A percentile compares a stretch with the other conserved stretches of the same genome.
Conservation (phyloP, 192 early-diverging fungal genomes). For the Mortierella alpina region DNA sequence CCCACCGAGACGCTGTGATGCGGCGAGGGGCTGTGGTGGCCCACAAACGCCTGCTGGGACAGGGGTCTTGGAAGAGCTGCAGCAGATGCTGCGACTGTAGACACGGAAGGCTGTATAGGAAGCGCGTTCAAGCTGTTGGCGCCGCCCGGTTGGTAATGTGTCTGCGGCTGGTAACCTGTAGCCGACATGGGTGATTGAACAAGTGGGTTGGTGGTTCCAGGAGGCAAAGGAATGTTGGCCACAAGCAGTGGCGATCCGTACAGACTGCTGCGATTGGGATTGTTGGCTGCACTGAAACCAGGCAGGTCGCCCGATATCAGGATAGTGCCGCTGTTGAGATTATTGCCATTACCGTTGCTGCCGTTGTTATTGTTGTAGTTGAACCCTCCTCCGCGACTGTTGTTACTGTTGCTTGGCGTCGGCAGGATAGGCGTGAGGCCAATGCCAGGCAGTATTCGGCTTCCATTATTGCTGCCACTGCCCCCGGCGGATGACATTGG, state of each 20-base stretch:
- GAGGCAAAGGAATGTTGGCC: constrained; percentile 36
- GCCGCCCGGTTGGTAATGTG: constrained; percentile 24
- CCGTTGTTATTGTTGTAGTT: neutral
- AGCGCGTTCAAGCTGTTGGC: neutral
- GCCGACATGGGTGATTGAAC: constrained; percentile 14
- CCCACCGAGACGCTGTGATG: neutral
- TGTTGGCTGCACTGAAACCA: no score
- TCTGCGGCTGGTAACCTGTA: constrained; percentile 25
- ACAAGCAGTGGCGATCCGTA: constrained; percentile 35
- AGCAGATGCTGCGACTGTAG: neutral
- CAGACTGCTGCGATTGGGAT: constrained; percentile 24
- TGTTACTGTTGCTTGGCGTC: neutral
- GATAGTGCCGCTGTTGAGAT: no score
- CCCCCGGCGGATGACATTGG: neutral
- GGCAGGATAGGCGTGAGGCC: constrained; percentile 14
- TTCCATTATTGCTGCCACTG: neutral
- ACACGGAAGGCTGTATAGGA: no score
- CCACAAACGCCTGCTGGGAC: constrained; percentile 26
- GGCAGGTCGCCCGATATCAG: no score
- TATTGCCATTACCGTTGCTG: no score
- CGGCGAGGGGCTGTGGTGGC: no score
- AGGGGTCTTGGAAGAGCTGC: constrained; percentile 6
- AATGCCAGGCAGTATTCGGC: constrained; percentile 19
- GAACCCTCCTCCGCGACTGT: neutral
- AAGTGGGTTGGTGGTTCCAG: constrained; percentile 36